These are phyloP conservation scores for Ustilago vetiveriae DNA, from an alignment of 1,284 basidiomycete genomes.

Conservation along the genomic window DNA sequence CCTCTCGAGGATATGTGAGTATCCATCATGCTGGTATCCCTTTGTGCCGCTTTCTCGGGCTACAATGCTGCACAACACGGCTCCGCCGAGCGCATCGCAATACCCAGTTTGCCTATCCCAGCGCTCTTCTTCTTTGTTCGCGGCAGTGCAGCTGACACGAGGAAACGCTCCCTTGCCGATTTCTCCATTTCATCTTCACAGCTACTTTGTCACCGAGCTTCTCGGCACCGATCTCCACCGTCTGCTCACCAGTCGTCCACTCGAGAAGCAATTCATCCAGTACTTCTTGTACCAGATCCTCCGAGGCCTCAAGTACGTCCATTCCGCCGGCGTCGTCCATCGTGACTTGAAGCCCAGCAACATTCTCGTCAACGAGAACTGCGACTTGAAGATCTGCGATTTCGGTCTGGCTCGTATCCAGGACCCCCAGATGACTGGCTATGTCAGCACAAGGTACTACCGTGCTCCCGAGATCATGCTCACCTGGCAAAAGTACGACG, in stretches of 20 bases:
- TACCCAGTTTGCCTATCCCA: not conserved
- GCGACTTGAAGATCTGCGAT: conserved; percentile 98
- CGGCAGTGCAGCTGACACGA: not conserved
- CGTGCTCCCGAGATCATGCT: conserved; percentile 99
- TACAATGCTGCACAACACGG: too few relatives aligned
- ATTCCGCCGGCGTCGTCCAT: conserved; percentile 98
- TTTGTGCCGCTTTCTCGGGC: not conserved
- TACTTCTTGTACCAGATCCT: conserved; percentile 99
- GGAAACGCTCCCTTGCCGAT: not conserved
- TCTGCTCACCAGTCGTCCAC: conserved; percentile 90
- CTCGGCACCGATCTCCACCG: conserved; percentile 97
- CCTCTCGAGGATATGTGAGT: conserved; percentile 81
- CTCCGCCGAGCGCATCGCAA: too few relatives aligned
- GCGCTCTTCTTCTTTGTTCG: not conserved
- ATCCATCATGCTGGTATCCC: too few relatives aligned
- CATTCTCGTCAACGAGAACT: conserved; percentile 99
- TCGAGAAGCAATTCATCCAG: conserved; percentile 99
- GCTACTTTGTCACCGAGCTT: conserved; percentile 98
- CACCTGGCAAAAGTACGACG: conserved; percentile 99
- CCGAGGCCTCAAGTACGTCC: conserved; percentile 97
- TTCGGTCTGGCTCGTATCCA: conserved; percentile 92
- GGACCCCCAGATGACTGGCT: conserved; percentile 99
- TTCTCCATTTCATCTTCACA: conserved; percentile 68
- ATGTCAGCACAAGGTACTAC: conserved; percentile 98
- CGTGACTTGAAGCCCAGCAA: conserved; percentile 97